Base-by-base conservation (phyloP, 208 protist species). In the Leishmania tarentolae region DNA sequence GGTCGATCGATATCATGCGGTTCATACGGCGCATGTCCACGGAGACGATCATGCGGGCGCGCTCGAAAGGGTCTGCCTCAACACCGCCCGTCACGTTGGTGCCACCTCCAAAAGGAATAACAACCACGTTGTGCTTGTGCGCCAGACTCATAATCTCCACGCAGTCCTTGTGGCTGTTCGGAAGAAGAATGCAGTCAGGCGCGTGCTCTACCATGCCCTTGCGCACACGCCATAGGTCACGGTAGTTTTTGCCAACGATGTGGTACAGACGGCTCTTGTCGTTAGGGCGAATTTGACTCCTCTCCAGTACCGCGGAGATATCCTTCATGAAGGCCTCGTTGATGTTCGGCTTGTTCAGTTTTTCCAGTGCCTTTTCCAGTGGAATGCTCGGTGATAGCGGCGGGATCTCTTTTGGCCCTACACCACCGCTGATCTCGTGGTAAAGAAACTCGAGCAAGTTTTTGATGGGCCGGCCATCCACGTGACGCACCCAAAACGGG, bases 41-140 rank as follows among this genome's bases (percentile, higher is more conserved):
- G 47, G 94, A 97, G 52, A 98, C 87, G 65, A 97, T 92, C 95
- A 98, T 98, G 65, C 97, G 96, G 40, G 79, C 91, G 19, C 70
- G 70, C 78, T 98, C 93, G 69, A 94, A 91, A 17, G 96, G 95
- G 84, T 95, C 91, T 3, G 95, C 93, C 86, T 97, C 93, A 3
- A 98, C 89, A 6, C 96, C 95, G 59, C 95, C 95, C 0, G 95
- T 97, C 37, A 99, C 97, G 84, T 96, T 98, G 53, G 97, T 99
- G 78, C 97, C 97, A 76, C 97, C 97, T 35, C 97, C 97, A 82
- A 98, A 99, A 17, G 97, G 96, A 65, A 99, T 95, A 84, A 99
- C 65, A 46, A 93, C 88, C 40, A 99, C 97, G 87, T 98, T 96
- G 88, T 98, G 92, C 82, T 92, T 90, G 72, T 97, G 91, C 15